Conservation (phyloP, 805 yeast genomes). For the Candida nemodendra region DNA sequence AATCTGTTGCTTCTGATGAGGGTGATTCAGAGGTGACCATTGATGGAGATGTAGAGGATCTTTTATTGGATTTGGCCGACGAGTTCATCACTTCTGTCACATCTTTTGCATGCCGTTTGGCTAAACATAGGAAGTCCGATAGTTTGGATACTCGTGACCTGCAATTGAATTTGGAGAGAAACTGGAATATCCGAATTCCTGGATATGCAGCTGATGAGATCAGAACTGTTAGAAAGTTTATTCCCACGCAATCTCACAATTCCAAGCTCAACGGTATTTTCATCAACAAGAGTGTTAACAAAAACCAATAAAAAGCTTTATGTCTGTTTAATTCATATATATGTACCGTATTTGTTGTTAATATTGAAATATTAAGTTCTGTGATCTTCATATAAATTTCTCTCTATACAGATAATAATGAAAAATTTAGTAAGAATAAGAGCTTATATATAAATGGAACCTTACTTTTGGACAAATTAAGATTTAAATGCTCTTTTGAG, state of each 20-base stretch:
- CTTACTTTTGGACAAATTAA: too few relatives aligned
- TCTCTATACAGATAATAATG: too few relatives aligned
- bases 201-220: constrained; percentile 93
- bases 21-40: constrained; percentile 89
- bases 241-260: constrained; percentile 58
- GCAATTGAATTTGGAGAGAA: constrained; percentile 85
- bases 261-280: constrained; percentile 70
- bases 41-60: constrained; percentile 95
- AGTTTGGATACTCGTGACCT: constrained; percentile 84
- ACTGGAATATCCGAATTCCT: constrained; percentile 94
- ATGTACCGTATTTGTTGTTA: too few relatives aligned
- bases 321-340: too few relatives aligned
- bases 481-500: too few relatives aligned
- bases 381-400: too few relatives aligned
- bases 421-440: too few relatives aligned
- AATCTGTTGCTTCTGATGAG: constrained; percentile 77
- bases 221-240: constrained; percentile 70
- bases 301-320: constrained; percentile 30
- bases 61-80: constrained; percentile 88
- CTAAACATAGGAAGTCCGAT: constrained; percentile 90
- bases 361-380: too few relatives aligned
- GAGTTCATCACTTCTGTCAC: constrained; percentile 92
- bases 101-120: constrained; percentile 88
- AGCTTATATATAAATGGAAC: too few relatives aligned
- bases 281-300: constrained; percentile 60